phyloP scores from a whole-genome alignment of 352 stramenopile species.

The Globisporangium cederbergense region DNA sequence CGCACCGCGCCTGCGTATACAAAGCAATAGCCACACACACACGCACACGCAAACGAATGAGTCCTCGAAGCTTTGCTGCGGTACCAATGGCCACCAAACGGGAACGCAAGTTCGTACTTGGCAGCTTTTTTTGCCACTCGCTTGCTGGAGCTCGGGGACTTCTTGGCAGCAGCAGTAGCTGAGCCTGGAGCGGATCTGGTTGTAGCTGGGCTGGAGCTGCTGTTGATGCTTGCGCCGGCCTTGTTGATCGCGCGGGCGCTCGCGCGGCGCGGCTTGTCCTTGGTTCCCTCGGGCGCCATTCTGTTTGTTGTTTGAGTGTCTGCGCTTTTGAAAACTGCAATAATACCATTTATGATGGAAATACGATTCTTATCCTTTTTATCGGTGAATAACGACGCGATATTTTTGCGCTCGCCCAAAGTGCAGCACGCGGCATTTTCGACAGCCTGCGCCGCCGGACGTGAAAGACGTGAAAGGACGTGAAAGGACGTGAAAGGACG shows the following conservation, averaged over 20 bases:
- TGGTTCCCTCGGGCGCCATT: not conserved
- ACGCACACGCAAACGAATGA: not conserved
- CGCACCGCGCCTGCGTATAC: not conserved
- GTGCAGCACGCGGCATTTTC: too few relatives aligned
- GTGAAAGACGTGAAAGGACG: too few relatives aligned
- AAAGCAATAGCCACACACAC: too few relatives aligned
- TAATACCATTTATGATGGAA: too few relatives aligned
- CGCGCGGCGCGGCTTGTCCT: constrained; percentile 5
- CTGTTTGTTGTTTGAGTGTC: not conserved
- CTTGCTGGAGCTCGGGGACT: constrained; percentile 5
- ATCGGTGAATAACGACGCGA: too few relatives aligned
- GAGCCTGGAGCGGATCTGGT: not conserved
- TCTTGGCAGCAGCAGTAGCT: not conserved
- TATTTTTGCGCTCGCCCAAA: too few relatives aligned
- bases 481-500: too few relatives aligned
- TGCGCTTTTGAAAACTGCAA: too few relatives aligned
- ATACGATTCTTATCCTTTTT: too few relatives aligned
- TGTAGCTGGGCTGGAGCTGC: not conserved
- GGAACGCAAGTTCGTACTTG: not conserved
- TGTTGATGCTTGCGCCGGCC: constrained; percentile 11
- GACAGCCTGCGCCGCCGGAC: too few relatives aligned
- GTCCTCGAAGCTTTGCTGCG: not conserved
- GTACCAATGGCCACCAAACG: too few relatives aligned
- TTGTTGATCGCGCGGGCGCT: constrained; percentile 14
- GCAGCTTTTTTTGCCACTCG: not conserved